These are phyloP conservation scores for Cutaneotrichosporon sp. DNA, from an alignment of 1,284 basidiomycete species.

Conservation along the genomic window DNA sequence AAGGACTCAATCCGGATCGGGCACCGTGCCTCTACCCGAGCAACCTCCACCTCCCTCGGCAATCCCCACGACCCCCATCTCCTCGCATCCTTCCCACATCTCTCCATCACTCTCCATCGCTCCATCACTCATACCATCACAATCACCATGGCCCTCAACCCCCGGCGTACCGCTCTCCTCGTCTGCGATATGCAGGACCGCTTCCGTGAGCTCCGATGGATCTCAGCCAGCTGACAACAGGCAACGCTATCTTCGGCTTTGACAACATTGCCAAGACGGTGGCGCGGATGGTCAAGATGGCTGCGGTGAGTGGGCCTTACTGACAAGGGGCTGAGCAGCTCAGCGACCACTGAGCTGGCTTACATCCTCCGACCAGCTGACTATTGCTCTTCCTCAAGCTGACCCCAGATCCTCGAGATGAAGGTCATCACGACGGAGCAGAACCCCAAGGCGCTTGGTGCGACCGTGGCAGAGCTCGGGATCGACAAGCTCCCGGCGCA, in stretches of 20 bases:
- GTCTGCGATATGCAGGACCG: conserved; percentile 76
- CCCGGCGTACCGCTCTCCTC: conserved; percentile 63
- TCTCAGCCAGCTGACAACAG: conserved; percentile 19
- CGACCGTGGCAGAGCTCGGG: conserved; percentile 67
- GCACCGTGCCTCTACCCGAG: not conserved
- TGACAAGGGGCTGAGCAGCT: no score
- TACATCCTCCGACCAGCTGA: no score
- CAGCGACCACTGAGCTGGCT: no score
- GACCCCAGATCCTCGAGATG: conserved; percentile 25
- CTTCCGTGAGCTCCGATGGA: conserved; percentile 70
- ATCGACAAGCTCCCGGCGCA: conserved; percentile 16
- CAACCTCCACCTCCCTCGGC: no score
- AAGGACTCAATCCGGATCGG: no score
- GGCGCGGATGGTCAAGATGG: conserved; percentile 74
- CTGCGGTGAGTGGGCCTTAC: conserved; percentile 65
- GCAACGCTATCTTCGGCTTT: conserved; percentile 63
- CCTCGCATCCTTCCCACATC: conserved; percentile 1
- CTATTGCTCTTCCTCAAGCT: no score
- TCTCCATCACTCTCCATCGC: not conserved
- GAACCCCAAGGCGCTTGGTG: conserved; percentile 74
- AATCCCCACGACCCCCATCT: not conserved
- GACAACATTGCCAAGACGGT: conserved; percentile 67
- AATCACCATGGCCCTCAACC: conserved; percentile 28
- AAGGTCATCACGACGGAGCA: conserved; percentile 65
- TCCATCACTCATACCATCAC: conserved; percentile 1